Evolutionary conservation across 1,284 basidiomycete species (phyloP), one percentile per base, ranked within the genome.

Genomic region (Rhodofomes roseus): DNA sequence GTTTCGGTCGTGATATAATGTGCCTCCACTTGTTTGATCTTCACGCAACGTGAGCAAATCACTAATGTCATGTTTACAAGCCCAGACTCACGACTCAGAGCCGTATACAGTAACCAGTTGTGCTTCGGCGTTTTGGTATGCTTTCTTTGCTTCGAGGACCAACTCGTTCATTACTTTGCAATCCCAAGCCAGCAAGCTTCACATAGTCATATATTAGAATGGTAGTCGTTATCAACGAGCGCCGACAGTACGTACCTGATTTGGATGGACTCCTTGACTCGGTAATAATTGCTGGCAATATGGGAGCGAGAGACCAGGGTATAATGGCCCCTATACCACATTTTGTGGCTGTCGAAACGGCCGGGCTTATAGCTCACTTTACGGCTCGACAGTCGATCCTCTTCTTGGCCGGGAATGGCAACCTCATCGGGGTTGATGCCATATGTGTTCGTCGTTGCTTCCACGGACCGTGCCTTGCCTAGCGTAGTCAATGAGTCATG

Each of bases 1-100:
- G 81, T 68, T 89, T 89, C 27, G 83, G 79, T 31, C 86, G 81
- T 12, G 79, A 79, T 8, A 84, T 78, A 31, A 85, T 77, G 57
- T 77, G 76, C 25, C 76, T 75, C 87, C 87, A 90, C 64, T 71
- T 72, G 61, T 80, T 77, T n/a, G 40, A 61, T 23, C 68, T 69
- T 55, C 20, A 7, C 6, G 12, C n/a, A 3, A 5, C 6, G 56
- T 62, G 20, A 58, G 54, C 46, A 27, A 18, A 7, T 12, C 14
- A 57, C 7, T 16, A 50, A 6, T 20, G 29, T 1, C n/a, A 16
- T 31, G 25, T 12, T 20, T 20, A 4, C 43, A 11, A 20, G 59
- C 34, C 40, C 25, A 34, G 31, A 71, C 75, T 65, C 64, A 81
- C 77, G 71, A 68, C 52, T 81, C 79, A 2, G 83, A 81, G 20